Evolutionary conservation across 2,329 filamentous ascomycete species (phyloP).

Genomic region (Fusarium succisae): DNA sequence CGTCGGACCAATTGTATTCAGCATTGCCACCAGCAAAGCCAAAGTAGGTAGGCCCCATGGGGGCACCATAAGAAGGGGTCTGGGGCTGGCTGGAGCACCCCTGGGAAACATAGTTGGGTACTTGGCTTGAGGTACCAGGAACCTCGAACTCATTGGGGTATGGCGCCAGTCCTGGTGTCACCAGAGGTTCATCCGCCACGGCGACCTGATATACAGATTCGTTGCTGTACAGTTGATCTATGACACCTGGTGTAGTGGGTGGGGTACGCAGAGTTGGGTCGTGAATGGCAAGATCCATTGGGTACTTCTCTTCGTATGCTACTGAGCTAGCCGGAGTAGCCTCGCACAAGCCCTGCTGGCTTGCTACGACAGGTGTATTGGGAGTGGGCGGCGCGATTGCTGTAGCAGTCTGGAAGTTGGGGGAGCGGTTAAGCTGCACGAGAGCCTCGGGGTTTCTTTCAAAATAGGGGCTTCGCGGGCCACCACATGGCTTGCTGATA

Average conservation of each 20-base stretch:
- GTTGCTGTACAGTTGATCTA: slow-evolving; percentile 53
- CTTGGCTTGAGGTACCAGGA: slow-evolving; percentile 49
- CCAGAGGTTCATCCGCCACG: slow-evolving; percentile 58
- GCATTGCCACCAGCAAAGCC: slow-evolving; percentile 50
- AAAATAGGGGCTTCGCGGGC: slow-evolving; percentile 51
- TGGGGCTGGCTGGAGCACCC: slow-evolving; percentile 56
- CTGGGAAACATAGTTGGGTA: slow-evolving; percentile 57
- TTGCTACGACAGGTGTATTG: slow-evolving; percentile 56
- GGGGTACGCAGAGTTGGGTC: slow-evolving; percentile 62
- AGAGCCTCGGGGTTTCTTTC: slow-evolving; percentile 58
- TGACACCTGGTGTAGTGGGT: slow-evolving; percentile 61
- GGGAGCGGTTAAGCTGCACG: slow-evolving; percentile 55
- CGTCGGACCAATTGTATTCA: slow-evolving; percentile 63
- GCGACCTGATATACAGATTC: slow-evolving; percentile 52
- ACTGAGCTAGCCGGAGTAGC: slow-evolving; percentile 49
- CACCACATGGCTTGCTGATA: slow-evolving; percentile 45
- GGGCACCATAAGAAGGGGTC: slow-evolving; percentile 57
- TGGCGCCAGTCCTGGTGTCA: slow-evolving; percentile 57
- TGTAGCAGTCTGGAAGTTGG: slow-evolving; percentile 51
- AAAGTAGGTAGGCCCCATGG: slow-evolving; percentile 55
- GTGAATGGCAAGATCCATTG: slow-evolving; percentile 45
- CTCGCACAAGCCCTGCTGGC: slow-evolving; percentile 52
- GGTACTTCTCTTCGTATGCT: slow-evolving; percentile 45
- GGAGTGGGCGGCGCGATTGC: slow-evolving; percentile 60
- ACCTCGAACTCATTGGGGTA: slow-evolving; percentile 60